Evolutionary conservation across 1,139 yeast species (phyloP), one percentile per base, ranked within the genome.

Genomic region (Casaregolazyma lundiana): DNA sequence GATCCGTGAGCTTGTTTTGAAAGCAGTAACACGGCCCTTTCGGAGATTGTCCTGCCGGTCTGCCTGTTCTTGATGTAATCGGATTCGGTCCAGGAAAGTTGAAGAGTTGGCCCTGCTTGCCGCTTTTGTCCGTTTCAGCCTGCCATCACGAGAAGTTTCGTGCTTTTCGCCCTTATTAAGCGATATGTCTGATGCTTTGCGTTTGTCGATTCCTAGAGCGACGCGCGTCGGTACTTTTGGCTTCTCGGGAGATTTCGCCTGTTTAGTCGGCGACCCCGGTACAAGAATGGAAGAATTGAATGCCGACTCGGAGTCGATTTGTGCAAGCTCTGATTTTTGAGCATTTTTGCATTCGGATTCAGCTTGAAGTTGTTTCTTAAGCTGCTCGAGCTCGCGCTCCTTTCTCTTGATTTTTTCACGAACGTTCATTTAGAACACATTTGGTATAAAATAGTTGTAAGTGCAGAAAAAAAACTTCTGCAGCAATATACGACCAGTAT

Each of bases 141-240:
- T 43, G 11, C 18, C n/a, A n/a, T 35, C 20, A 7, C 17, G 44
- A 15, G 30, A 15, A 19, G 30, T 24, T 13, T 9, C 35, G 19
- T 40, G 11, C 3, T 18, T 18, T 30, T 29, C 52, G 44, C 15
- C n/a, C n/a, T n/a, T 34, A 35, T 15, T 13, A 34, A 54, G 41
- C 13, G 50, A 47, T 6, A 52, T 49, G 13, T 53, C 50, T 26
- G 46, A 36, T 1, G 57, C 55, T 38, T 48, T 38, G 4, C 50
- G 51, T 38, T 45, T 50, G 37, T 53, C 59, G 24, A 55, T 41
- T 5, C 48, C 49, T 19, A 45, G 24, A 4, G 39, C 22, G 8
- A 48, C 39, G 16, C 53, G 39, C 7, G 47, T 29, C 13, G 53
- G 50, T 21, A 29, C 6, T 19, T 35, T 18, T 24, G 21, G 17